Base-by-base conservation (phyloP, 169 alveolate genomes). In the Eimeria necatrix region DNA sequence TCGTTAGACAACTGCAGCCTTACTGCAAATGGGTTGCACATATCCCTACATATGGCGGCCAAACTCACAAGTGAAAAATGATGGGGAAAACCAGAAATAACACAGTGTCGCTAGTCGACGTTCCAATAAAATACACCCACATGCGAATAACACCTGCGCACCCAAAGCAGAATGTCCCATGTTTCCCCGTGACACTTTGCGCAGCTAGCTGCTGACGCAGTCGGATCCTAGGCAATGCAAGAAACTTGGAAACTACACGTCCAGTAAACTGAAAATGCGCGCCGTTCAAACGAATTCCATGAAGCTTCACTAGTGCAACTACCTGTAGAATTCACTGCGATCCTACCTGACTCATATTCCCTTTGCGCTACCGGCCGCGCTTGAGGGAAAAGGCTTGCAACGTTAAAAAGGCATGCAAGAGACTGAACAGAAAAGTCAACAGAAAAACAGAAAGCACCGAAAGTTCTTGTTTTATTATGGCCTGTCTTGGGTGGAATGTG, bases 81-180 rank as follows among this genome's bases (percentile, higher is more conserved):
- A 91, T 14, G 60, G 95, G 95, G 26, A 78, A 91, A 5, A 91
- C 14, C n/a, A 74, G 22, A 24, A 80, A 91, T 48, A 91, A 24
- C 18, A 91, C 1, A 10, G 91, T 53, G 24, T 91, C 95, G 0
- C 83, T 52, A 41, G 95, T 91, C 22, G 87, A 51, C n/a, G 56
- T 49, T 52, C 95, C 95, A 46, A 91, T 41, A 71, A 76, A 91
- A 51, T 76, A 78, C 7, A 74, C 83, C 89, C 90, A 81, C 95
- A 91, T 91, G 53, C 95, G 95, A 26, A 76, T 26, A 52, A 48
- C 95, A n/a, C 95, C 95, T 91, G 95, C 95, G 32, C n/a, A 76
- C 46, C 41, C 46, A n/a, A 18, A 18, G 64, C 61, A 6, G 41
- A 32, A 32, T 32, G 41, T 32, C 41, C 41, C 41, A 32, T 32